These are phyloP conservation scores for Leucocoprinus sp. DNA, from an alignment of 768 basidiomycete species.

Conservation along the genomic window DNA sequence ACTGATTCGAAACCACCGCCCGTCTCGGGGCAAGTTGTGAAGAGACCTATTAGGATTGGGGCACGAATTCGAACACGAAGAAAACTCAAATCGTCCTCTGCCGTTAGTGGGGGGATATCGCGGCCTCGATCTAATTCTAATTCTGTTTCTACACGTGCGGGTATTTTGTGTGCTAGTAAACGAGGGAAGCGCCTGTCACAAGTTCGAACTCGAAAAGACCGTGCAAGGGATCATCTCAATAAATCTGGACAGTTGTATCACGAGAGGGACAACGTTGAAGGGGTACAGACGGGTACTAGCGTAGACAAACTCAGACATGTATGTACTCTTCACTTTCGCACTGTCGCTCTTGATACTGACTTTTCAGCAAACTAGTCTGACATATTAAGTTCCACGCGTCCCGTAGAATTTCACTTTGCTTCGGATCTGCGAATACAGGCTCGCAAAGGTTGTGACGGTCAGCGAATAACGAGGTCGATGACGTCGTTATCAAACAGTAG, in stretches of 20 bases:
- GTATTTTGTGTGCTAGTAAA: slow-evolving; percentile 7
- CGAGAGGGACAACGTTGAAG: not conserved
- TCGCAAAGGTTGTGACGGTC: slow-evolving; percentile 32
- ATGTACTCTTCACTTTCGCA: slow-evolving; percentile 1
- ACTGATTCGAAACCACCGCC: not conserved
- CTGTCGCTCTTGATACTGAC: not conserved
- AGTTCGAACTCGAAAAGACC: slow-evolving; percentile 2
- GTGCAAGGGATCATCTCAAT: not conserved
- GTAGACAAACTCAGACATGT: slow-evolving; percentile 1
- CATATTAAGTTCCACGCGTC: slow-evolving; percentile 27
- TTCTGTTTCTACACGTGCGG: slow-evolving; percentile 4
- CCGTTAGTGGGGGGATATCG: slow-evolving; percentile 4
- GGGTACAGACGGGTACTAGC: not conserved
- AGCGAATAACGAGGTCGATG: slow-evolving; percentile 6
- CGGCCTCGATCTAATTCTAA: slow-evolving; percentile 4
- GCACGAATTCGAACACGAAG: slow-evolving; percentile 7
- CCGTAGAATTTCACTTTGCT: slow-evolving; percentile 45
- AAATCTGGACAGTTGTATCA: not conserved
- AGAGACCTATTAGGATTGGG: slow-evolving; percentile 2
- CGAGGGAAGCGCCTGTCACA: slow-evolving; percentile 7
- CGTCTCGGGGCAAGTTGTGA: slow-evolving; percentile 10
- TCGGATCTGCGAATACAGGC: slow-evolving; percentile 40
- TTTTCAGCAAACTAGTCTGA: slow-evolving; percentile 4
- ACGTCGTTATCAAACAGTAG: slow-evolving; percentile 4
- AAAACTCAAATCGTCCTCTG: not conserved